A percentile compares a stretch with the other conserved stretches of the same genome.
Conservation (phyloP, 768 basidiomycete genomes). For the Naematelia aurantialba region DNA sequence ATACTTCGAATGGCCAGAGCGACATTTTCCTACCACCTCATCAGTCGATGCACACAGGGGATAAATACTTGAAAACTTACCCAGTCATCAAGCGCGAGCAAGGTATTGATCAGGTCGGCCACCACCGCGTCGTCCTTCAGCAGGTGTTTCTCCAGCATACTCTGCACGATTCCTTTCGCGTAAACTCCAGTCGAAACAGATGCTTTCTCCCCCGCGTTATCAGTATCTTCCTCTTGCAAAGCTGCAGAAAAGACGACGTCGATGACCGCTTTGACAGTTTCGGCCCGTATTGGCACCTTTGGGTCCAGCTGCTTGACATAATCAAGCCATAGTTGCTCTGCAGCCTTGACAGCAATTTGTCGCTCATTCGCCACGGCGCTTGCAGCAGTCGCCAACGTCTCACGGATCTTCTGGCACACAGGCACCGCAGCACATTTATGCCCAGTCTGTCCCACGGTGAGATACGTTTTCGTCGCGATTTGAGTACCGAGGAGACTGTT, state of each 20-base stretch:
- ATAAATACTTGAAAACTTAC: conserved; percentile 20
- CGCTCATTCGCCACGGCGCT: background rate
- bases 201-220: conserved; percentile 2
- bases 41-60: conserved; percentile 2
- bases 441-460: background rate
- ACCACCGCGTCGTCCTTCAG: conserved; percentile 37
- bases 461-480: conserved; percentile 11
- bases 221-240: background rate
- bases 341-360: background rate
- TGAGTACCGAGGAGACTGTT: conserved; percentile 29
- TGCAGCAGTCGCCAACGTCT: background rate
- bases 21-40: conserved; percentile 4
- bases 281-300: conserved; percentile 4
- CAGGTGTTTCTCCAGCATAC: conserved; percentile 20
- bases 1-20: background rate
- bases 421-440: background rate
- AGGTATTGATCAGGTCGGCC: conserved; percentile 26
- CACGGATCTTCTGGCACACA: background rate
- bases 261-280: conserved; percentile 18
- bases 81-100: conserved; percentile 40
- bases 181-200: conserved; percentile 10
- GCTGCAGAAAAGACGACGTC: conserved; percentile 17
- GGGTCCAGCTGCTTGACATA: background rate
- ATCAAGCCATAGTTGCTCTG: background rate
- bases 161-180: conserved; percentile 21